These are phyloP conservation scores for Phlegmacium glaucopus DNA, from an alignment of 768 basidiomycete genomes.

Conservation along the genomic window DNA sequence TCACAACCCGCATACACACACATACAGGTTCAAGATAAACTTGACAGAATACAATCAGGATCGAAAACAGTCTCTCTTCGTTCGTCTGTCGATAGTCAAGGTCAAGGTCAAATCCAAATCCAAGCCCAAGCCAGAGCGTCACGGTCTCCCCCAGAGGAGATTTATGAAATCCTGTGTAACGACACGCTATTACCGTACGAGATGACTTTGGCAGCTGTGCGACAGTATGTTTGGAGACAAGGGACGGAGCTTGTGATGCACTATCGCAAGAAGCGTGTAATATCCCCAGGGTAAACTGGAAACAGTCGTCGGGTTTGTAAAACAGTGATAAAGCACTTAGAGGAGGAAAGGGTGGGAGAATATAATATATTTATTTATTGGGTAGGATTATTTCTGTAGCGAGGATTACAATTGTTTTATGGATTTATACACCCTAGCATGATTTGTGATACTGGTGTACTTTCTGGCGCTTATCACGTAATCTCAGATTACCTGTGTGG, in stretches of 20 bases:
- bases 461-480: no score
- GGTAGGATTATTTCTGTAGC: no score
- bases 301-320: background rate
- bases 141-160: conserved; percentile 50
- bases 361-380: no score
- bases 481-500: no score
- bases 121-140: conserved; percentile 14
- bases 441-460: no score
- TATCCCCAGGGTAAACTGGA: no score
- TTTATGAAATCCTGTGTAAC: conserved; percentile 87
- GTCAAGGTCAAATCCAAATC: conserved; percentile 18
- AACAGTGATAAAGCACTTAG: no score
- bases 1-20: background rate
- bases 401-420: no score
- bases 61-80: conserved; percentile 30
- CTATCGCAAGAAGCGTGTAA: conserved; percentile 54
- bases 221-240: conserved; percentile 87
- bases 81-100: conserved; percentile 31
- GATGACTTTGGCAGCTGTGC: conserved; percentile 88
- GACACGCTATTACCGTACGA: conserved; percentile 77
- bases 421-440: no score
- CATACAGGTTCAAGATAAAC: conserved; percentile 76
- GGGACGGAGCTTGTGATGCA: conserved; percentile 70
- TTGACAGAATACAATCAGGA: conserved; percentile 50
- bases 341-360: no score